Evolutionary conservation across 1,139 yeast genomes (phyloP).

Genomic region (Keqinozyma sinolaborantium): DNA sequence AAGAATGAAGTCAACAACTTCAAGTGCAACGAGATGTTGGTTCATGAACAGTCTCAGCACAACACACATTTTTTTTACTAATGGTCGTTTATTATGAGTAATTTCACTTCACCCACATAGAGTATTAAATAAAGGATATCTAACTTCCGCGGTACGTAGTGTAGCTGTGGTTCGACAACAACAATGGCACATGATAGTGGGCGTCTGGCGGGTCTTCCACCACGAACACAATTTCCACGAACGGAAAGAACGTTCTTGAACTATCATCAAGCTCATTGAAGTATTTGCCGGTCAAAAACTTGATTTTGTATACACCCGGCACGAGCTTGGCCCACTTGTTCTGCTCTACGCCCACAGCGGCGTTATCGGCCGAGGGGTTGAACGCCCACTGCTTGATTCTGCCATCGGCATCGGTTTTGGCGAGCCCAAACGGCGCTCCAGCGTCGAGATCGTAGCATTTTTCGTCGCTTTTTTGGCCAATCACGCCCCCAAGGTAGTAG

Average conservation of each 20-base stretch:
- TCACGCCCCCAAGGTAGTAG: slow-evolving; percentile 30
- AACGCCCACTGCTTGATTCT: slow-evolving; percentile 67
- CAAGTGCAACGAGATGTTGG: slow-evolving; percentile 54
- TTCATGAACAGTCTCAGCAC: slow-evolving; percentile 48
- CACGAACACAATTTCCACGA: slow-evolving; percentile 71
- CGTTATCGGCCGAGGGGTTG: slow-evolving; percentile 29
- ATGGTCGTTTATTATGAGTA: slow-evolving; percentile 3
- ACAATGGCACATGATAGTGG: slow-evolving; percentile 85
- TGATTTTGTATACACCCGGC: slow-evolving; percentile 69
- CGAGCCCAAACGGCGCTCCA: slow-evolving; percentile 51
- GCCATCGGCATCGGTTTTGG: slow-evolving; percentile 75
- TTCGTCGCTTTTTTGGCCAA: slow-evolving; percentile 22
- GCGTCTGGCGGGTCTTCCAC: slow-evolving; percentile 64
- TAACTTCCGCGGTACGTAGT: slow-evolving; percentile 84
- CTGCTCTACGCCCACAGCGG: neutral
- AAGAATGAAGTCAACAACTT: slow-evolving; percentile 48
- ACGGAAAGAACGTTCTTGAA: slow-evolving; percentile 69
- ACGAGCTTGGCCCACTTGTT: slow-evolving; percentile 39
- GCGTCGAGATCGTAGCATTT: slow-evolving; percentile 22
- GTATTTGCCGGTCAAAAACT: slow-evolving; percentile 72
- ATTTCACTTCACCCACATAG: neutral
- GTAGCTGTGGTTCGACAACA: slow-evolving; percentile 79
- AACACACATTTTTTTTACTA: slow-evolving; percentile 53
- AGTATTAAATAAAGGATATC: slow-evolving; percentile 1
- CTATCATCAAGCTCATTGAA: slow-evolving; percentile 33